Percentiles rank a stretch among this genome's conserved stretches.
Conservation (phyloP, 2,329 filamentous ascomycete genomes). For the Penicillium sp. region DNA sequence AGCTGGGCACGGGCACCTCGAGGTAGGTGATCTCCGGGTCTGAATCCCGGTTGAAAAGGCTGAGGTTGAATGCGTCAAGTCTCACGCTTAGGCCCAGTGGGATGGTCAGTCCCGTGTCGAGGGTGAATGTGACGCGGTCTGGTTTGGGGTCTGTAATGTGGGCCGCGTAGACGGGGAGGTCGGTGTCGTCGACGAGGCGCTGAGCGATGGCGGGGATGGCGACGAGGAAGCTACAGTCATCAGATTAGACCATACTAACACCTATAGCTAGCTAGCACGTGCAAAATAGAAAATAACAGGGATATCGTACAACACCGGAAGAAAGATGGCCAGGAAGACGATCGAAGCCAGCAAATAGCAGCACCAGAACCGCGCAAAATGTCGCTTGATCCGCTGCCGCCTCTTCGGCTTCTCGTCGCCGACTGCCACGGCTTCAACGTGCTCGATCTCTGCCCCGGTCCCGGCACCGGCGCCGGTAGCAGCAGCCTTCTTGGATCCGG, state of each 20-base stretch:
- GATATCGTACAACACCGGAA: conserved; percentile 29
- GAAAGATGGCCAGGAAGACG: conserved; percentile 31
- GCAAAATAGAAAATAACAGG: not conserved
- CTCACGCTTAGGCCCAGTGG: conserved; percentile 23
- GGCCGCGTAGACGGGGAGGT: conserved; percentile 28
- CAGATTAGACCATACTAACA: not conserved
- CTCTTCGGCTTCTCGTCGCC: conserved; percentile 7
- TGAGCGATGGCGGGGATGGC: conserved; percentile 32
- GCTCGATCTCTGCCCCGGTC: conserved; percentile 10
- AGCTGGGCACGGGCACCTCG: conserved; percentile 19
- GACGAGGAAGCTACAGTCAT: conserved; percentile 26
- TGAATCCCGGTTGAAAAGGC: conserved; percentile 49
- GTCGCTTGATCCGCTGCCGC: conserved; percentile 11
- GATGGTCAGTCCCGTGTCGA: conserved; percentile 27
- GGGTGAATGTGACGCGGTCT: conserved; percentile 25
- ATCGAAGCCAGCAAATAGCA: conserved; percentile 26
- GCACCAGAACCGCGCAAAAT: conserved; percentile 29
- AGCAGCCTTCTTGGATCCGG: not conserved
- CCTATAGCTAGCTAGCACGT: not conserved
- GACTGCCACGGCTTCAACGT: conserved; percentile 15
- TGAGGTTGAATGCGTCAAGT: conserved; percentile 43
- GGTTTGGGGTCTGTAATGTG: conserved; percentile 27
- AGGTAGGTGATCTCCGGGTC: conserved; percentile 27
- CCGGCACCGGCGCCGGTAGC: no score
- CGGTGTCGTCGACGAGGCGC: conserved; percentile 28